A percentile compares a stretch with the other conserved stretches of the same genome.
Evolutionary conservation across 1,284 basidiomycete genomes (phyloP).

Genomic region (Ceratobasidium sp.): DNA sequence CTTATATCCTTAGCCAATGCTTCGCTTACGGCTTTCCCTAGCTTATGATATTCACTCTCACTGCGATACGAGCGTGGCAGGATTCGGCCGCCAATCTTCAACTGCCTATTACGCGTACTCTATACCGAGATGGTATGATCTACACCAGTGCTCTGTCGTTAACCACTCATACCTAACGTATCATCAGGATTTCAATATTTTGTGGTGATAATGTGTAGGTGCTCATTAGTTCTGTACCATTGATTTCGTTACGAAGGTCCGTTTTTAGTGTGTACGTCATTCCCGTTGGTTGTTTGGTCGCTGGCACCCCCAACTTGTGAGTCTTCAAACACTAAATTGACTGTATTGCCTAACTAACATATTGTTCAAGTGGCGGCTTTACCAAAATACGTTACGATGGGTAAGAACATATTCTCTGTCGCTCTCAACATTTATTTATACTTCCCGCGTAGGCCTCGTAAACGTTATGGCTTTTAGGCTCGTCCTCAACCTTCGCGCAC

Average conservation of each 20-base stretch:
- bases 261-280: slow-evolving; percentile 18
- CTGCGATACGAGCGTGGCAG: slow-evolving; percentile 23
- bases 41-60: slow-evolving; percentile 21
- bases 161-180: neutral
- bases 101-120: slow-evolving; percentile 2
- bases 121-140: slow-evolving; percentile 30
- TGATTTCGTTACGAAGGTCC: neutral
- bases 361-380: slow-evolving; percentile 15
- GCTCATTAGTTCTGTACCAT: too few species aligned
- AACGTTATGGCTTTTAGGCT: slow-evolving; percentile 27
- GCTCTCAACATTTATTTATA: neutral
- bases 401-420: neutral
- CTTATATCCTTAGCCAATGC: neutral
- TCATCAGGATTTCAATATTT: slow-evolving; percentile 31
- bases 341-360: neutral
- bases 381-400: slow-evolving; percentile 33
- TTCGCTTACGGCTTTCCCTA: neutral
- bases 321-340: neutral
- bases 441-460: neutral
- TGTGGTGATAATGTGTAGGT: slow-evolving; percentile 29
- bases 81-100: neutral
- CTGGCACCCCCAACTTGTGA: slow-evolving; percentile 23
- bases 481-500: slow-evolving; percentile 28
- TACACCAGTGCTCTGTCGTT: neutral
- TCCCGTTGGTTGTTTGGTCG: slow-evolving; percentile 32